phyloP scores from a whole-genome alignment of 768 basidiomycete species.

The Mycena albidolilacea region DNA sequence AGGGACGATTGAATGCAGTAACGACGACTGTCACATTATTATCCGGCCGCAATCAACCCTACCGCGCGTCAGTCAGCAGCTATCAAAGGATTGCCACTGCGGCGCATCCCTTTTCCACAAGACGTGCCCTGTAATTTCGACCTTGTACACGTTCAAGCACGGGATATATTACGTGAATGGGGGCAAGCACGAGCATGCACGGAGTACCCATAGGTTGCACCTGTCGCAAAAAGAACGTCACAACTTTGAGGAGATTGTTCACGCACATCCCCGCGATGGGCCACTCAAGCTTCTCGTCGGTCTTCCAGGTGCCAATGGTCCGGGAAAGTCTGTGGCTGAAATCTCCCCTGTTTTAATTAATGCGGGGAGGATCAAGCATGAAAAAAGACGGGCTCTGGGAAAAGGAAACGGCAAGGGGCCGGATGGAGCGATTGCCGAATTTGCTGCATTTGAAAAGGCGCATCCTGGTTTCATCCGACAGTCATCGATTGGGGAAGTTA shows the following conservation, averaged over 20 bases:
- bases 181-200: neutral
- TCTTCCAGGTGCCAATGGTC: neutral
- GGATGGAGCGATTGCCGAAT: neutral
- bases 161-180: neutral
- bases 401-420: slow-evolving; percentile 3
- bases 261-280: neutral
- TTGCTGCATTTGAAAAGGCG: slow-evolving; percentile 1
- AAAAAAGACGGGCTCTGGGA: slow-evolving; percentile 1
- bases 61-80: neutral
- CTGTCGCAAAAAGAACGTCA: neutral
- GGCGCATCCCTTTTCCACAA: neutral
- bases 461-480: slow-evolving; percentile 1
- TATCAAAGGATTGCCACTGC: neutral
- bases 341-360: slow-evolving; percentile 5
- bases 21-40: neutral
- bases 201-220: neutral
- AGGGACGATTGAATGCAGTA: neutral
- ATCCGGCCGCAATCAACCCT: neutral
- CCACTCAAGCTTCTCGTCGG: neutral
- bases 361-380: neutral
- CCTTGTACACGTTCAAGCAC: neutral
- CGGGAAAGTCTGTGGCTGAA: neutral
- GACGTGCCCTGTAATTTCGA: neutral
- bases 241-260: neutral
- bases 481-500: neutral